Conservation (phyloP, 1,139 yeast species). For the Saccharomycopsis hybrid region DNA sequence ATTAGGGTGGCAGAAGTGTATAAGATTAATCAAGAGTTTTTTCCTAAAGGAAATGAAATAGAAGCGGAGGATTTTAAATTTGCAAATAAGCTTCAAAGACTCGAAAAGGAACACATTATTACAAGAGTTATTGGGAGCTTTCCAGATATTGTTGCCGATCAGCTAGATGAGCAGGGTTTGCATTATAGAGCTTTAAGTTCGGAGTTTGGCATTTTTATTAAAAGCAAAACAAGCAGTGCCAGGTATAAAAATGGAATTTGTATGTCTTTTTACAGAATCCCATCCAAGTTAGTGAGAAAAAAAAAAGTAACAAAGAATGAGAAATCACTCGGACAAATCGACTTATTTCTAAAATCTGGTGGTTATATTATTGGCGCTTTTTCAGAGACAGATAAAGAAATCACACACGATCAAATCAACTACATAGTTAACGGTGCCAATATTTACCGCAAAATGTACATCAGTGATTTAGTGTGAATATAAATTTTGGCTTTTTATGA, state of each 20-base stretch:
- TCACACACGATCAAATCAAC: constrained; percentile 41
- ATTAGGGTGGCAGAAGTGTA: constrained; percentile 45
- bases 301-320: constrained; percentile 24
- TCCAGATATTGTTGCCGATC: constrained; percentile 28
- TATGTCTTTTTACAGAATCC: constrained; percentile 44
- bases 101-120: constrained; percentile 34
- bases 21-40: constrained; percentile 35
- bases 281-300: constrained; percentile 38
- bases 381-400: constrained; percentile 30
- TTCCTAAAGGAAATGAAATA: constrained; percentile 38
- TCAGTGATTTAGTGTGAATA: neutral
- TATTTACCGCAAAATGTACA: constrained; percentile 18
- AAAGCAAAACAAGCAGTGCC: constrained; percentile 28
- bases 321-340: too few species aligned
- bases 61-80: constrained; percentile 40
- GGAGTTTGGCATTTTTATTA: constrained; percentile 44
- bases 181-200: constrained; percentile 47
- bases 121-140: constrained; percentile 46
- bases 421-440: constrained; percentile 31
- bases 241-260: constrained; percentile 42
- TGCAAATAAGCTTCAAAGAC: constrained; percentile 32
- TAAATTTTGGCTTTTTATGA: neutral
- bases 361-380: constrained; percentile 55
- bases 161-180: constrained; percentile 39
- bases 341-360: constrained; percentile 46